Evolutionary conservation across 208 protist species (phyloP).

Genomic region (Leishmania major): DNA sequence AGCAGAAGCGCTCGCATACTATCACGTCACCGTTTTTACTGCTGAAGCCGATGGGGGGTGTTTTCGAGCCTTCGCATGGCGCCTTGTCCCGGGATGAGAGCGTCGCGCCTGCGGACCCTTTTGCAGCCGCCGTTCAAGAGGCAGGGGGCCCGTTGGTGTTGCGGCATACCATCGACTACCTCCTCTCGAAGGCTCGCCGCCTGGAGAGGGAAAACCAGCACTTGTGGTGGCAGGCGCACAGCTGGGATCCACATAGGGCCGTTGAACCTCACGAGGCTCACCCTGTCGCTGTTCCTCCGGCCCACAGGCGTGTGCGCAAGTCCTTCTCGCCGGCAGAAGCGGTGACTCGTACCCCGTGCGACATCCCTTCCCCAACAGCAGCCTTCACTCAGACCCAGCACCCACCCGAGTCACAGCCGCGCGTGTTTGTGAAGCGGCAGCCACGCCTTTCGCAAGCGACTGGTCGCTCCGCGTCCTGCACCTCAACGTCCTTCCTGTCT

Average conservation of each 20-base stretch:
- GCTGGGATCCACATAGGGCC: slow-evolving; percentile 24
- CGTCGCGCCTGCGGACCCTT: slow-evolving; percentile 1
- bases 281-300: background rate
- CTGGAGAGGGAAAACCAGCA: slow-evolving; percentile 27
- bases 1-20: background rate
- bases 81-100: background rate
- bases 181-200: slow-evolving; percentile 27
- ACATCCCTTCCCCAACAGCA: background rate
- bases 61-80: background rate
- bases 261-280: background rate
- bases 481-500: background rate
- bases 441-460: background rate
- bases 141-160: slow-evolving; percentile 32
- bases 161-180: slow-evolving; percentile 30
- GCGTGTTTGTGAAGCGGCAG: slow-evolving; percentile 14
- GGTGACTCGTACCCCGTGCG: background rate
- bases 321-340: too few relatives aligned
- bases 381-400: background rate
- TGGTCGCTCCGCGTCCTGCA: slow-evolving; percentile 3
- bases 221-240: slow-evolving; percentile 33
- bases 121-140: slow-evolving; percentile 12
- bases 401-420: background rate
- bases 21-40: background rate
- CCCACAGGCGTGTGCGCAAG: background rate
- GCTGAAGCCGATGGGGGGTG: background rate